Conservation (phyloP, 2,329 filamentous ascomycete genomes). For the Hypoxylon sp. region DNA sequence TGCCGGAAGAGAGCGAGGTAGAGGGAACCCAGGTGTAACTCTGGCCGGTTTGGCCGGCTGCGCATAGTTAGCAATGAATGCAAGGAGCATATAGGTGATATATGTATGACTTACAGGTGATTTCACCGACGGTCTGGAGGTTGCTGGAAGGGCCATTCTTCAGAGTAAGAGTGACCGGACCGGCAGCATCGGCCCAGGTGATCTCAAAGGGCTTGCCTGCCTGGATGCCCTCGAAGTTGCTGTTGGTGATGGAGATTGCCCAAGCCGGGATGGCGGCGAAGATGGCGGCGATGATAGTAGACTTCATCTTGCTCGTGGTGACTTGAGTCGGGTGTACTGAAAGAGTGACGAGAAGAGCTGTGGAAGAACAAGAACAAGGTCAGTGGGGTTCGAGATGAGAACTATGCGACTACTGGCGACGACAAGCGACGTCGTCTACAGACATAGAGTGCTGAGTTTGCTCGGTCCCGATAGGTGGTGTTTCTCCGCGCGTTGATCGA, state of each 20-base stretch:
- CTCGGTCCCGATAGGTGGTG: conserved; percentile 10
- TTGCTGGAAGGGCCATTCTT: conserved; percentile 57
- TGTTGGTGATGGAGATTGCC: conserved; percentile 56
- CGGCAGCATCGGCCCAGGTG: conserved; percentile 59
- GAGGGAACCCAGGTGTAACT: conserved; percentile 60
- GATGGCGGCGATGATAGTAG: conserved; percentile 47
- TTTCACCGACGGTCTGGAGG: conserved; percentile 55
- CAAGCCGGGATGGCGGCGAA: conserved; percentile 54
- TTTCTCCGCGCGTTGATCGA: conserved; percentile 18
- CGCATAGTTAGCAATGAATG: conserved; percentile 30
- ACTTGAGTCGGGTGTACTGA: conserved; percentile 40
- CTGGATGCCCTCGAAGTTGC: conserved; percentile 53
- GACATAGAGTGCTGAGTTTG: conserved; percentile 7
- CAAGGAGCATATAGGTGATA: not conserved
- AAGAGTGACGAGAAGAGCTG: conserved; percentile 45
- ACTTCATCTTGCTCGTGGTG: conserved; percentile 55
- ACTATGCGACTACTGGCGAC: conserved; percentile 9
- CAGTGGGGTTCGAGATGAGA: conserved; percentile 18
- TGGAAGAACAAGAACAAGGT: conserved; percentile 14
- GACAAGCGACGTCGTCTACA: conserved; percentile 10
- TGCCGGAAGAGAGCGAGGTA: conserved; percentile 56
- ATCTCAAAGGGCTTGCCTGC: conserved; percentile 61
- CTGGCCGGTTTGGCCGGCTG: conserved; percentile 55
- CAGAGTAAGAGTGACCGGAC: conserved; percentile 61
- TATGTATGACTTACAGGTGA: conserved; percentile 56